phyloP scores from a whole-genome alignment of 1,284 basidiomycete genomes.

The Marasmius fiardii region DNA sequence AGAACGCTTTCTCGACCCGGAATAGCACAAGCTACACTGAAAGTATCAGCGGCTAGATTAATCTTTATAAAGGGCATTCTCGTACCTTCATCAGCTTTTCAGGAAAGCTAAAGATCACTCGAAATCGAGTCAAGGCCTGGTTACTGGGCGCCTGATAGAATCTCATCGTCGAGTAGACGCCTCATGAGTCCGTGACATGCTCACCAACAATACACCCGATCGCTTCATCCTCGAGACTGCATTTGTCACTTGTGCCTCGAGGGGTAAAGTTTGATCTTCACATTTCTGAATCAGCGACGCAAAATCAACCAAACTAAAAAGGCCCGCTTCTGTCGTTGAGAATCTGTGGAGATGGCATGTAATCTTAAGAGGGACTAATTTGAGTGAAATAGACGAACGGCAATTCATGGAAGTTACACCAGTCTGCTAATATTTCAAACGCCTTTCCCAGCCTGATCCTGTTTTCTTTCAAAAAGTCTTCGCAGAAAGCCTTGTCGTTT shows the following conservation, averaged over 20 bases:
- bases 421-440: slow-evolving; percentile 12
- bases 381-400: slow-evolving; percentile 4
- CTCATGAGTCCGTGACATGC: neutral
- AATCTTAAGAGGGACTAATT: neutral
- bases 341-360: slow-evolving; percentile 3
- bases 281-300: neutral
- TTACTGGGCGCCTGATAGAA: neutral
- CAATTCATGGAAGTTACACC: slow-evolving; percentile 16
- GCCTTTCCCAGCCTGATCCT: slow-evolving; percentile 6
- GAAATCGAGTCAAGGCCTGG: slow-evolving; percentile 3
- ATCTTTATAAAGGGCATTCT: neutral
- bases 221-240: neutral
- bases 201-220: slow-evolving; percentile 9
- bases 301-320: slow-evolving; percentile 13
- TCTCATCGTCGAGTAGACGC: neutral
- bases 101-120: slow-evolving; percentile 9
- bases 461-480: slow-evolving; percentile 15
- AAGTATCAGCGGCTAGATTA: neutral
- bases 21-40: slow-evolving; percentile 5
- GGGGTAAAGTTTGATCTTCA: neutral
- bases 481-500: slow-evolving; percentile 10
- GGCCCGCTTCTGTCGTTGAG: slow-evolving; percentile 7
- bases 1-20: slow-evolving; percentile 8
- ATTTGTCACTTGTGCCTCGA: slow-evolving; percentile 3
- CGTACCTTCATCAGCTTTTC: slow-evolving; percentile 11